Evolutionary conservation across 257 asterid genomes (phyloP), one percentile per base, ranked within the genome.

Genomic region (Solanum pennellii): DNA sequence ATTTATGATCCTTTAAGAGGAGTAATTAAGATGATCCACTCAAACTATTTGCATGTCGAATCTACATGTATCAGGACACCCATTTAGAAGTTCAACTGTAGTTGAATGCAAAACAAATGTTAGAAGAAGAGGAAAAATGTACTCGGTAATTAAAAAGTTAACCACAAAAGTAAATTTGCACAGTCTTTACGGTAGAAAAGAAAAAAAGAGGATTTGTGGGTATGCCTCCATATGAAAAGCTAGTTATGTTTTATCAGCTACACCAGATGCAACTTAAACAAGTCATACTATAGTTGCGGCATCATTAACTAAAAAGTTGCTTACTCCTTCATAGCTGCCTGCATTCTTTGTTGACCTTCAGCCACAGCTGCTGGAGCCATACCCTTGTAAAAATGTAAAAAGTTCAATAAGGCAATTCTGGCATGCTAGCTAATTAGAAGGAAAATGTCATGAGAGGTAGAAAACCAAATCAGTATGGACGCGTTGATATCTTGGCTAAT

Each of bases 271-370:
- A 75, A 75, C 45, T 75, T 5, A 75, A 83, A 79, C 44, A 77
- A 15, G 68, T 80, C 84, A 47, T 47, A 80, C 60, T 25, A 42
- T 83, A 82, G 35, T 83, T 9, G 16, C 71, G 86, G 52, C 62
- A 35, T n/a, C 42, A 87, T 86, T 84, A 88, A 84, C 75, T 45
- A 87, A 88, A 88, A 86, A 71, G 90, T 65, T n/a, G 87, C 97
- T 85, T 94, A 97, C 99, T 95, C 94, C 9, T 87, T 93, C 89
- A 94, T 93, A 86, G 94, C 89, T 83, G 87, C 85, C 86, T 93
- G 85, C 96, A 94, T 93, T 90, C 84, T 82, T 41, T 91, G 88
- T 92, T 92, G 98, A 86, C 99, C 98, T 86, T 97, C 98, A 88
- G 94, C 88, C 87, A 93, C 98, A 86, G 98, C 98, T 72, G 60